phyloP scores from a whole-genome alignment of 345 rosid species.

The Citrus maxima region DNA sequence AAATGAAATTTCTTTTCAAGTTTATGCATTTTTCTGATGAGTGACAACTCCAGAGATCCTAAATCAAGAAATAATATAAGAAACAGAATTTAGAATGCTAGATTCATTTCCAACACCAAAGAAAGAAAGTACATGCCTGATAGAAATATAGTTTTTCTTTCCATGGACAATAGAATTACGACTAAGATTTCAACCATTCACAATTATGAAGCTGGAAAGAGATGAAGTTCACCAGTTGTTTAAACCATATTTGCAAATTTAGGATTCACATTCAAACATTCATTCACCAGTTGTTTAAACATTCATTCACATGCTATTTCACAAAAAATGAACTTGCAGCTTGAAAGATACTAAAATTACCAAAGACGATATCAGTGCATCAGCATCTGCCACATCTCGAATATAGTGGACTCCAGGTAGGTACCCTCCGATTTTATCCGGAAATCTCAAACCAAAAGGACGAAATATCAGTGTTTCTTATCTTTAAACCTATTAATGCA shows the following conservation, averaged over 20 bases:
- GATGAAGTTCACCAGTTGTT: neutral
- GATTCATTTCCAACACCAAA: neutral
- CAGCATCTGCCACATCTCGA: constrained; percentile 91
- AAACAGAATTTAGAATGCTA: neutral
- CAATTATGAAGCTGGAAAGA: neutral
- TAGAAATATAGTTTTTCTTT: too few relatives aligned
- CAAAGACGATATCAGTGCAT: constrained; percentile 75
- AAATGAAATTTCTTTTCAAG: neutral
- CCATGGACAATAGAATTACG: too few relatives aligned
- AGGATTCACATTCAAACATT: neutral
- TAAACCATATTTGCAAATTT: neutral
- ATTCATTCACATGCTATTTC: neutral
- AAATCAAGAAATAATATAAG: neutral
- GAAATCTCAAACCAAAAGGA: constrained; percentile 52
- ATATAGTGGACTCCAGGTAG: constrained; percentile 91
- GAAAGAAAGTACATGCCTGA: neutral
- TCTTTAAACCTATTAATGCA: neutral
- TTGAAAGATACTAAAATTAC: constrained; percentile 36
- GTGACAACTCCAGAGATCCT: neutral
- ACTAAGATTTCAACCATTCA: neutral
- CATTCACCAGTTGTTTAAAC: neutral
- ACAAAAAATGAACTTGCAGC: neutral
- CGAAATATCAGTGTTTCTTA: constrained; percentile 11
- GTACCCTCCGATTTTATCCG: constrained; percentile 88
- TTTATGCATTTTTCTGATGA: neutral